phyloP scores from a whole-genome alignment of 2,329 filamentous ascomycete species.

The Helotiales sp. region DNA sequence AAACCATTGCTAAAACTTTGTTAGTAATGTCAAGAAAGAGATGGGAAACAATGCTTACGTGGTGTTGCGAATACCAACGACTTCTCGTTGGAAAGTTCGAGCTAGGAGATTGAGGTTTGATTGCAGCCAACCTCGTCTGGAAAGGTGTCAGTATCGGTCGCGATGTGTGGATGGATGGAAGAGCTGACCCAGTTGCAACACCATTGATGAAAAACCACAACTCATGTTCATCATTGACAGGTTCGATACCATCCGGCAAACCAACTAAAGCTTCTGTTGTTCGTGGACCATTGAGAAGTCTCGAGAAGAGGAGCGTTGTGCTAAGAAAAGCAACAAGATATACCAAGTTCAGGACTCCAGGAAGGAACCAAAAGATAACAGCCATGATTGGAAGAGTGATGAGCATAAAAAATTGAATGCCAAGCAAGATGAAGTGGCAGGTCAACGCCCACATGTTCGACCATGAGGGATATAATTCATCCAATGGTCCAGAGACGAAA shows the following conservation, averaged over 20 bases:
- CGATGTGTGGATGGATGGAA: slow-evolving; percentile 9
- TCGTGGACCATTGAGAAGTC: slow-evolving; percentile 51
- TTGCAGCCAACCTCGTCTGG: slow-evolving; percentile 61
- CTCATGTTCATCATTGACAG: slow-evolving; percentile 54
- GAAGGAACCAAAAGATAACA: slow-evolving; percentile 40
- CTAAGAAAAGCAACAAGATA: slow-evolving; percentile 46
- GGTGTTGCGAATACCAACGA: slow-evolving; percentile 74
- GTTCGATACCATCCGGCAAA: slow-evolving; percentile 52
- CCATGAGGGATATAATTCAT: slow-evolving; percentile 62
- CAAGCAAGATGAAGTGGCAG: slow-evolving; percentile 57
- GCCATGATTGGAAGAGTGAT: slow-evolving; percentile 48
- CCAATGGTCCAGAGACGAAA: slow-evolving; percentile 53
- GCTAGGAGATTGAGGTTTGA: slow-evolving; percentile 71
- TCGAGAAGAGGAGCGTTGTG: slow-evolving; percentile 51
- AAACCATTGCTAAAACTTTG: slow-evolving; percentile 54
- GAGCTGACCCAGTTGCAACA: slow-evolving; percentile 61
- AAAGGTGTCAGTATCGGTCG: slow-evolving; percentile 10
- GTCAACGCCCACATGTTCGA: slow-evolving; percentile 57
- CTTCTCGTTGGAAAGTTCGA: slow-evolving; percentile 67
- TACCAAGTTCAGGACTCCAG: slow-evolving; percentile 46
- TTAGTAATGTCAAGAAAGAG: slow-evolving; percentile 45
- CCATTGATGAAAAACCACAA: slow-evolving; percentile 81
- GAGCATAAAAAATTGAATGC: slow-evolving; percentile 61
- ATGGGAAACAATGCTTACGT: slow-evolving; percentile 51
- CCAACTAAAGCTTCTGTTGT: slow-evolving; percentile 48